A percentile compares a stretch with the other conserved stretches of the same genome.
These are phyloP conservation scores for Lycium ferocissimum DNA, from an alignment of 257 asterid species.

Conservation along the genomic window DNA sequence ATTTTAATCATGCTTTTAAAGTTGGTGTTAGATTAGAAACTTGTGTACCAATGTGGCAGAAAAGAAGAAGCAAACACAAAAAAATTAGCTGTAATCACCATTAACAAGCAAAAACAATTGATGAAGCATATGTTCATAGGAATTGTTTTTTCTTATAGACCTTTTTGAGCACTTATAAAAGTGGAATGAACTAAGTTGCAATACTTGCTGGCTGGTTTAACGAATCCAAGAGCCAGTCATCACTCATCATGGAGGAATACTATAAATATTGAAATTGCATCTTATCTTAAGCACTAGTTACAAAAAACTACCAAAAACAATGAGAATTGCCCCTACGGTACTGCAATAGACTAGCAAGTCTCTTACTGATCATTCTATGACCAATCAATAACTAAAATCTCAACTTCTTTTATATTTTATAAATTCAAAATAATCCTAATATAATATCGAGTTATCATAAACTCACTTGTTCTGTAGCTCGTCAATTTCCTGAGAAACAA, in stretches of 20 bases:
- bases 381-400: not conserved
- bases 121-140: not conserved
- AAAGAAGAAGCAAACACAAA: not conserved
- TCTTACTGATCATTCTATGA: slow-evolving; percentile 2
- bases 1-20: slow-evolving; percentile 6
- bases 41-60: not conserved
- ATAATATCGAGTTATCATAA: not conserved
- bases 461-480: not conserved
- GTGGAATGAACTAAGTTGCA: not conserved
- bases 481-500: slow-evolving; percentile 3
- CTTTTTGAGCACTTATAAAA: not conserved
- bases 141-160: not conserved
- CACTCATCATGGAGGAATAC: not conserved
- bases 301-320: not conserved
- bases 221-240: not conserved
- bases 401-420: not conserved
- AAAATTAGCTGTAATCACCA: not conserved
- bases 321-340: not conserved
- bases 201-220: not conserved
- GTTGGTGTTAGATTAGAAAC: not conserved
- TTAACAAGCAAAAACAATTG: not conserved
- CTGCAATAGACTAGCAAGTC: slow-evolving; percentile 8
- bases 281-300: not conserved
- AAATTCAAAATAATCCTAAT: slow-evolving; percentile 8
- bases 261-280: not conserved